phyloP scores from a whole-genome alignment of 345 rosid genomes.

The Schrenkiella parvula region DNA sequence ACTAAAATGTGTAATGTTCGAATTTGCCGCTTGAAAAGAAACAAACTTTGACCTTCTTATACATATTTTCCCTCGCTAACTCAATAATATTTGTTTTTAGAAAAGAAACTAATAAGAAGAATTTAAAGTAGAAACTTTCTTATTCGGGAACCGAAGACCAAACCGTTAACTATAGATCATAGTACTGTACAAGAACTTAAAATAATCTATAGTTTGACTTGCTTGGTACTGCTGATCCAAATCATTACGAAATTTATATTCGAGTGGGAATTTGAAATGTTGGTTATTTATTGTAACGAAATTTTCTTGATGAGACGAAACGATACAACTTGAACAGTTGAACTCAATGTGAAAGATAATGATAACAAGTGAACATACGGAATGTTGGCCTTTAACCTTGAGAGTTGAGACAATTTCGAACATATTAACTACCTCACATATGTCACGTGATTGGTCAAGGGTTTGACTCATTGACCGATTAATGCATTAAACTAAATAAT shows the following conservation, averaged over 20 bases:
- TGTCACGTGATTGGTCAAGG: neutral
- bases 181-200: too few relatives aligned
- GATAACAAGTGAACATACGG: too few relatives aligned
- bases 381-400: neutral
- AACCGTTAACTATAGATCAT: too few relatives aligned
- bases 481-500: too few relatives aligned
- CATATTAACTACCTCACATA: neutral
- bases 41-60: neutral
- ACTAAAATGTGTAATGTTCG: neutral
- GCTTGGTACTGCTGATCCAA: neutral
- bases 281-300: neutral
- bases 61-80: constrained; percentile 7
- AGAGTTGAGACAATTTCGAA: neutral
- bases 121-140: neutral
- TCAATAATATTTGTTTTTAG: neutral
- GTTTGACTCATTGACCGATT: neutral
- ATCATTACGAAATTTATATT: neutral
- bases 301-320: neutral
- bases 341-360: neutral
- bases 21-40: constrained; percentile 20
- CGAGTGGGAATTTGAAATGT: too few relatives aligned
- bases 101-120: neutral
- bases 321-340: neutral
- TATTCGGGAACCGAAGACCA: neutral
- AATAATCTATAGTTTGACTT: neutral